Evolutionary conservation across 148 eudicot species (phyloP).

Genomic region (Nyssa sinensis): DNA sequence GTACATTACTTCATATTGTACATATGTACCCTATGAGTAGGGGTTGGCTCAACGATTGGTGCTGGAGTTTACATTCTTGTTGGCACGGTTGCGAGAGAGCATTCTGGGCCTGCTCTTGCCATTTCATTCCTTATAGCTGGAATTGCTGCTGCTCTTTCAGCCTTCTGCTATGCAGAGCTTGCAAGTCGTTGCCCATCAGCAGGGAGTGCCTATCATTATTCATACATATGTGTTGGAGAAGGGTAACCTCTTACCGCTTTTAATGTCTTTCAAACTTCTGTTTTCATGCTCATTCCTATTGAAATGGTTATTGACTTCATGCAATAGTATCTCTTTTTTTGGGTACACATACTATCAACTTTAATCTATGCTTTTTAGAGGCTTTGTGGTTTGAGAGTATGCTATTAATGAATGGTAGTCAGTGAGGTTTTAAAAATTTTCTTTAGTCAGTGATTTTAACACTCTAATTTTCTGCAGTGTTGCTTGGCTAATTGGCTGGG

Average conservation of each 20-base stretch:
- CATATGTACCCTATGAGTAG: conserved; percentile 26
- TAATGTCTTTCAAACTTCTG: background rate
- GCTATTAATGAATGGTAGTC: background rate
- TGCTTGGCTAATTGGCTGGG: conserved; percentile 95
- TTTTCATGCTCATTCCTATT: background rate
- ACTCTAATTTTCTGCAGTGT: conserved; percentile 39
- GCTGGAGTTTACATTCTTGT: conserved; percentile 97
- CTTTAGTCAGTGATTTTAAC: conserved; percentile 6
- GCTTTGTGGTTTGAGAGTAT: background rate
- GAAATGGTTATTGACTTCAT: background rate
- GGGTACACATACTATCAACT: too few species aligned
- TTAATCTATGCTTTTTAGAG: background rate
- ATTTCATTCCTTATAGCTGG: conserved; percentile 92
- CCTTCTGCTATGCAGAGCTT: conserved; percentile 88
- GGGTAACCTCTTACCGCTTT: conserved; percentile 43
- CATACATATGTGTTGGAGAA: conserved; percentile 85
- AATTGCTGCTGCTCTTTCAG: conserved; percentile 92
- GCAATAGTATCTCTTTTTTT: background rate
- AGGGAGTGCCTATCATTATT: conserved; percentile 96
- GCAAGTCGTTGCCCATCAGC: conserved; percentile 97
- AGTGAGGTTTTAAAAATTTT: background rate
- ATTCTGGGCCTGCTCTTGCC: conserved; percentile 87
- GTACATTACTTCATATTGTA: background rate
- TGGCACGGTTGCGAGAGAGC: conserved; percentile 94
- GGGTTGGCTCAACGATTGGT: conserved; percentile 96